Conservation (phyloP, 78 protist species). For the Planoprotostelium fungivorum region DNA sequence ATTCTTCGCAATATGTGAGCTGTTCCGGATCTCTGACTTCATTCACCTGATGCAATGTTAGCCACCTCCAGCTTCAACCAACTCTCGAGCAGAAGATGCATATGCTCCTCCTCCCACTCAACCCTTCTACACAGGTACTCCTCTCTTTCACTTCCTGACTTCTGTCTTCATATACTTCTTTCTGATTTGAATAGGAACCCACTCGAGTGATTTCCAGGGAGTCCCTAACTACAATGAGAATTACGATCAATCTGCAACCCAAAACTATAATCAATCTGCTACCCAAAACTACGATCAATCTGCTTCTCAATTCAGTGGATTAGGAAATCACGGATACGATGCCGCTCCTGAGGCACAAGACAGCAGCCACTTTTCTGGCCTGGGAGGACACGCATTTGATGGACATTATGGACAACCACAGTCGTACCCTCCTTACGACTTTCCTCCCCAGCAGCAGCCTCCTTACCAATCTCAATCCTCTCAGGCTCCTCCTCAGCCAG, state of each 20-base stretch:
- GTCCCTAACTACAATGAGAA: background rate
- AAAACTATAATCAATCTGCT: background rate
- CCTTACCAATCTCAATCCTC: background rate
- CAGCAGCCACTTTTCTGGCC: background rate
- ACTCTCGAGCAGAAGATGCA: too few species aligned
- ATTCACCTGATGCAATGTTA: background rate
- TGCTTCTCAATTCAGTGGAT: too few species aligned
- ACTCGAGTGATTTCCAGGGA: background rate
- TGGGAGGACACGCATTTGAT: background rate
- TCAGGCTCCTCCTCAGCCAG: too few species aligned
- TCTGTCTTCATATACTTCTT: too few species aligned
- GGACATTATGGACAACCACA: background rate
- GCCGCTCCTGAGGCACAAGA: too few species aligned
- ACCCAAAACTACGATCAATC: background rate
- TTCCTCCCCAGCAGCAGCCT: background rate
- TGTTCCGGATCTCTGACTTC: too few species aligned
- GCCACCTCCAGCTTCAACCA: background rate
- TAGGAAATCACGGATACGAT: too few species aligned
- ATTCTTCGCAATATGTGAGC: background rate
- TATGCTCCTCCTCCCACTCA: background rate
- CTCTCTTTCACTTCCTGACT: background rate
- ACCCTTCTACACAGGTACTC: background rate
- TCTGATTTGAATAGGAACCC: background rate
- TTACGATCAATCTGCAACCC: background rate
- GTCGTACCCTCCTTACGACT: background rate